A percentile compares a stretch with the other conserved stretches of the same genome.
These are phyloP conservation scores for Bretziella fagacearum DNA, from an alignment of 2,329 filamentous ascomycete species.

Conservation along the genomic window DNA sequence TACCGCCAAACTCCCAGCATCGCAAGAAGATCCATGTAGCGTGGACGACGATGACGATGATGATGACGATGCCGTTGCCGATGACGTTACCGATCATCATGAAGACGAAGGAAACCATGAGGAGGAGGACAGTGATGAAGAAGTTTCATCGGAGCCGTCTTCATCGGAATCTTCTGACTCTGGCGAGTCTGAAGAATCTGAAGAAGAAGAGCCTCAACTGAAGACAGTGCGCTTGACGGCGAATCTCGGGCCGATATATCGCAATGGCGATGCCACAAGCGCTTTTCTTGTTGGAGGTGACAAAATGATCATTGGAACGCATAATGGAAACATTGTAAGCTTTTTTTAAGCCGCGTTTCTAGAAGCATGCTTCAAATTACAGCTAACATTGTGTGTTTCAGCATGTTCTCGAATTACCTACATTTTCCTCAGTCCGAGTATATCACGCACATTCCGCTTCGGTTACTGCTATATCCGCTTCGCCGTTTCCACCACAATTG, in stretches of 20 bases:
- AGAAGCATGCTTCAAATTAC: not conserved
- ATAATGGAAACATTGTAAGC: conserved; percentile 87
- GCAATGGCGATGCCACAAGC: conserved; percentile 89
- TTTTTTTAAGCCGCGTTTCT: not conserved
- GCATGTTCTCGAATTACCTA: conserved; percentile 74
- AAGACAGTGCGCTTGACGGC: conserved; percentile 84
- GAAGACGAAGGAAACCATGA: conserved; percentile 24
- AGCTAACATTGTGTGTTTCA: conserved; percentile 27
- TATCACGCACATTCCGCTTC: conserved; percentile 91
- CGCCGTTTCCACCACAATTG: conserved; percentile 51
- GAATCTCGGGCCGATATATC: conserved; percentile 64
- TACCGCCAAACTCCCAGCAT: conserved; percentile 2
- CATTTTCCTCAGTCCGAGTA: conserved; percentile 62
- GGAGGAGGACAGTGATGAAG: conserved; percentile 19
- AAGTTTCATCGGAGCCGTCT: not conserved
- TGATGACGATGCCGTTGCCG: conserved; percentile 17
- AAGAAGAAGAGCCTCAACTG: conserved; percentile 83
- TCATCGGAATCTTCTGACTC: conserved; percentile 32
- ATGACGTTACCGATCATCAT: conserved; percentile 15
- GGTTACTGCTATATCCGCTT: conserved; percentile 77
- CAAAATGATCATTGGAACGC: conserved; percentile 93
- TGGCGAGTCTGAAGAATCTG: conserved; percentile 60
- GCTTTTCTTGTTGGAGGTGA: conserved; percentile 80
- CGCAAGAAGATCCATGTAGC: too few species aligned
- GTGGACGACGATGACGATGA: conserved; percentile 15